Base-by-base conservation (phyloP, 306 rosid genomes). In the Sphenostylis stenocarpa region DNA sequence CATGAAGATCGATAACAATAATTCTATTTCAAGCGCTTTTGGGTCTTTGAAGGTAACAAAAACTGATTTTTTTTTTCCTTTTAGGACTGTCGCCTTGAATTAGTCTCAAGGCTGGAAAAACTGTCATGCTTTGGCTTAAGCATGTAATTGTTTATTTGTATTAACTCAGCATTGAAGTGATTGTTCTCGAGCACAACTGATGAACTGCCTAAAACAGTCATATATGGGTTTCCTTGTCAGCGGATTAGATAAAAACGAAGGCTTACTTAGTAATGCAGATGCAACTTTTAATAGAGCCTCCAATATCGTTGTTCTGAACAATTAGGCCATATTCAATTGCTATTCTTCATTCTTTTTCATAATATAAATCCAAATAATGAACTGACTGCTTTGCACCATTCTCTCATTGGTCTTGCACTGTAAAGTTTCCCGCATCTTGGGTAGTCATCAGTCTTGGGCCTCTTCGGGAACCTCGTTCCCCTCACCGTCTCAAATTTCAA, bases 401-500 rank as follows among this genome's bases (percentile, higher is more conserved):
- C 67, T 53, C 56, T 73, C 36, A 65, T 28, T 31, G 48, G 64
- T 47, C 52, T 20, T 61, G 39, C 44, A 4, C 43, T 66, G 66
- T 47, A 36, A 36, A 64, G 72, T 64, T 65, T 76, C 36, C 67
- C 41, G 26, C 51, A 20, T 71, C 44, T 72, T 71, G 43, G 64
- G 45, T 49, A 2, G 39, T 62, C n/a, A n/a, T n/a, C 21, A 17
- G 85, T 94, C 0, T 70, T 94, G 36, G 97, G 97, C 70, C 96
- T 94, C 28, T 94, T 88, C 87, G 98, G 98, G 73, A 88, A 63
- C 72, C 86, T 84, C 72, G 90, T 89, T 29, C 98, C 97, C 1
- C 8, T 87, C 76, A 94, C 97, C 1, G 97, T 89, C 81, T 52
- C 97, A 6, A 86, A 94, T 39, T 94, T 94, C 90, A 94, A 94